Conservation (phyloP, 2,329 filamentous ascomycete species). For the Sordariomycetes sp. region DNA sequence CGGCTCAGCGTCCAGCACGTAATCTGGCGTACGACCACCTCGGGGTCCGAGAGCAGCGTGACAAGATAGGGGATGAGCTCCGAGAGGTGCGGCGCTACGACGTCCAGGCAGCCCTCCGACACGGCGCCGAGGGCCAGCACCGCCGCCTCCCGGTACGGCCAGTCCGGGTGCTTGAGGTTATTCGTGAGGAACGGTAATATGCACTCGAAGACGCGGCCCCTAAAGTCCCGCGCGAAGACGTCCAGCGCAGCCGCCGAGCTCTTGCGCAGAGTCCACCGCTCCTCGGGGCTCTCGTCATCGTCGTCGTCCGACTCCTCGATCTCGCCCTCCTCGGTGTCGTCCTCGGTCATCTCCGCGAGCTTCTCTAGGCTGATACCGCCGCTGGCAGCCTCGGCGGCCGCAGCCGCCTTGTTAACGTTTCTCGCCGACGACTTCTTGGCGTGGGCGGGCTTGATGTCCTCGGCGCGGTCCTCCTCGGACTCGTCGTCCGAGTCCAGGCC, state of each 20-base stretch:
- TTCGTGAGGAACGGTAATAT: slow-evolving; percentile 87
- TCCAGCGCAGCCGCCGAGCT: slow-evolving; percentile 93
- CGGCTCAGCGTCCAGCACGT: slow-evolving; percentile 95
- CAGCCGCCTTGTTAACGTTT: slow-evolving; percentile 25
- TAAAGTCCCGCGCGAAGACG: slow-evolving; percentile 84
- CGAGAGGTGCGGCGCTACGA: slow-evolving; percentile 79
- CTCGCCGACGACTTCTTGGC: slow-evolving; percentile 54
- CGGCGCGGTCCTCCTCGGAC: slow-evolving; percentile 74
- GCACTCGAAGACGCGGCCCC: slow-evolving; percentile 74
- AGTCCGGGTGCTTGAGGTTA: slow-evolving; percentile 78
- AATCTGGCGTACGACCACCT: slow-evolving; percentile 89
- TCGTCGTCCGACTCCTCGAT: slow-evolving; percentile 63
- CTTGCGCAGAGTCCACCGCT: slow-evolving; percentile 90
- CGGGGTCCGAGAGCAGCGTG: slow-evolving; percentile 66
- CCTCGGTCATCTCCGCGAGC: slow-evolving; percentile 50
- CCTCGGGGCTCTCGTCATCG: slow-evolving; percentile 54
- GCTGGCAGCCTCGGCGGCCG: slow-evolving; percentile 25
- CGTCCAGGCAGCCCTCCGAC: slow-evolving; percentile 84
- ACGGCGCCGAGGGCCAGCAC: slow-evolving; percentile 91
- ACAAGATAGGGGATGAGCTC: slow-evolving; percentile 86
- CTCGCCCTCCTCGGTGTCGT: slow-evolving; percentile 78
- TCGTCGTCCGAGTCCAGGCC: slow-evolving; percentile 81
- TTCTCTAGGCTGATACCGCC: slow-evolving; percentile 30
- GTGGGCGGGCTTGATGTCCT: slow-evolving; percentile 89
- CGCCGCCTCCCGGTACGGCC: slow-evolving; percentile 86